Evolutionary conservation across 352 stramenopile genomes (phyloP).

Genomic region (Saprolegnia parasitica): DNA sequence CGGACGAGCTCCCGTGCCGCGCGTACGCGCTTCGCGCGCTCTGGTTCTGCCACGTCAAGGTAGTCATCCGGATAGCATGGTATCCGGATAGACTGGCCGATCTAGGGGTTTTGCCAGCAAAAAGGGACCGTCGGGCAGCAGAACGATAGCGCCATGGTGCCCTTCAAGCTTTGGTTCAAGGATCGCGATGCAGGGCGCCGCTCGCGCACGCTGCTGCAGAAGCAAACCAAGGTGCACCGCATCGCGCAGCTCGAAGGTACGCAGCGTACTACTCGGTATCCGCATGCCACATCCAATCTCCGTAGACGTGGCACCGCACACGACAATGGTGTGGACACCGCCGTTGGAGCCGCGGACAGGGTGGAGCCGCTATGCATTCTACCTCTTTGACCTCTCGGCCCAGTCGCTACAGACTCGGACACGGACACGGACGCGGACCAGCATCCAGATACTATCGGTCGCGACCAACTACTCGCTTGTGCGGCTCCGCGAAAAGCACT

Average conservation of each 20-base stretch:
- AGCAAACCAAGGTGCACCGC: neutral
- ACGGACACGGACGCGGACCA: no score
- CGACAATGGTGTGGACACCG: no score
- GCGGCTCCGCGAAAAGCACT: conserved; percentile 20
- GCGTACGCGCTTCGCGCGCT: conserved; percentile 16
- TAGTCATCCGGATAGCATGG: neutral
- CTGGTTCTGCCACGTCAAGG: conserved; percentile 26
- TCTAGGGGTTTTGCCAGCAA: conserved; percentile 4
- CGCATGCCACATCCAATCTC: no score
- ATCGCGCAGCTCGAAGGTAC: neutral
- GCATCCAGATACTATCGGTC: neutral
- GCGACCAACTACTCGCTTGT: neutral
- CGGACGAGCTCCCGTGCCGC: neutral
- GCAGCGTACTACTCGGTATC: no score
- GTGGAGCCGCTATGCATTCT: no score
- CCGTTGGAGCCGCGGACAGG: no score
- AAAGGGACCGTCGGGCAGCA: conserved; percentile 15
- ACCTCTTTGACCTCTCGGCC: no score
- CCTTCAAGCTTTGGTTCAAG: conserved; percentile 22
- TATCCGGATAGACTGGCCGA: neutral
- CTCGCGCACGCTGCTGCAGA: neutral
- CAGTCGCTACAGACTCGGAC: no score
- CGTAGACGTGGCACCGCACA: no score
- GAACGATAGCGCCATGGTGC: neutral
- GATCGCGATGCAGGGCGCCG: neutral